Percentiles rank a stretch among this genome's conserved stretches.
These are phyloP conservation scores for Aureobasidium subglaciale DNA, from an alignment of 2,329 filamentous ascomycete species.

Conservation along the genomic window DNA sequence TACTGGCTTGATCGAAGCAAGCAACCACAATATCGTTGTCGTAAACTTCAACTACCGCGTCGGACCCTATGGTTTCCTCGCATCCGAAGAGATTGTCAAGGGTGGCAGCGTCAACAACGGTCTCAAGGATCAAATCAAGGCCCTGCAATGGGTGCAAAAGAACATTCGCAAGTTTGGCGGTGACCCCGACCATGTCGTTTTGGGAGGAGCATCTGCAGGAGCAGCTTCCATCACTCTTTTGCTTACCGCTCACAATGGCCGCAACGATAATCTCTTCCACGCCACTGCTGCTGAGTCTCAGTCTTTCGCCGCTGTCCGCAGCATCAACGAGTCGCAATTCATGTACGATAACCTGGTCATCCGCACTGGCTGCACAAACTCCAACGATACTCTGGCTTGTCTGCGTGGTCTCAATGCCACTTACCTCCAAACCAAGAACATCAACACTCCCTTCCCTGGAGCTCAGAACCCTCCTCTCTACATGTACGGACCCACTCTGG, in stretches of 20 bases:
- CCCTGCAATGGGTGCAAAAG: constrained; percentile 61
- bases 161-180: constrained; percentile 64
- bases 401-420: constrained; percentile 40
- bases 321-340: constrained; percentile 42
- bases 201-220: constrained; percentile 64
- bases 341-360: constrained; percentile 45
- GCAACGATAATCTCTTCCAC: constrained; percentile 43
- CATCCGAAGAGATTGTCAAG: constrained; percentile 46
- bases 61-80: constrained; percentile 65
- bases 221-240: constrained; percentile 59
- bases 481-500: constrained; percentile 46
- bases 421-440: constrained; percentile 40
- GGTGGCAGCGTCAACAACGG: constrained; percentile 59
- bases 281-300: constrained; percentile 50
- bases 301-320: constrained; percentile 45
- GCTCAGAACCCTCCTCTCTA: constrained; percentile 39
- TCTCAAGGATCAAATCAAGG: constrained; percentile 62
- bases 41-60: constrained; percentile 73
- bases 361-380: constrained; percentile 40
- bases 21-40: constrained; percentile 55
- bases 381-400: constrained; percentile 40
- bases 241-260: constrained; percentile 48
- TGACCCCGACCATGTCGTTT: constrained; percentile 58
- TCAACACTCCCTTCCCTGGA: constrained; percentile 40
- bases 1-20: constrained; percentile 52